A percentile compares a stretch with the other conserved stretches of the same genome.
These are phyloP conservation scores for Clonostachys sp. DNA, from an alignment of 2,329 filamentous ascomycete genomes.

Conservation along the genomic window DNA sequence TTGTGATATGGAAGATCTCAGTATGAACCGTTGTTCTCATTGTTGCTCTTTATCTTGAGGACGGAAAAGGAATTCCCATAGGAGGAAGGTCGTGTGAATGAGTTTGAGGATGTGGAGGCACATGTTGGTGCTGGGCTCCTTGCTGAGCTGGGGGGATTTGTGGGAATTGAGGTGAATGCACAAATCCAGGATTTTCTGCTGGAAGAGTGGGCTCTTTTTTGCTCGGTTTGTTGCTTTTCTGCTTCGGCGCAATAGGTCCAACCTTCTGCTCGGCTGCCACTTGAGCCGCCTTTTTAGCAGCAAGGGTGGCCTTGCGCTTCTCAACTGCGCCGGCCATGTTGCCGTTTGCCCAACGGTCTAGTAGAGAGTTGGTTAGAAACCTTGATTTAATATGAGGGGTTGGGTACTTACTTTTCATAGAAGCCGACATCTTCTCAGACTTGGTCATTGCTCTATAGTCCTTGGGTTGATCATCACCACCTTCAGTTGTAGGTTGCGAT, in stretches of 20 bases:
- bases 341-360: constrained; percentile 56
- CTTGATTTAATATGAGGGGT: not conserved
- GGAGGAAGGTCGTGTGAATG: not conserved
- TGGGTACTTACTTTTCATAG: constrained; percentile 53
- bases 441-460: constrained; percentile 60
- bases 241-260: constrained; percentile 29
- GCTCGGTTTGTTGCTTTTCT: constrained; percentile 20
- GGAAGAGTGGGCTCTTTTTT: constrained; percentile 21
- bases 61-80: too few species aligned
- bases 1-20: too few species aligned
- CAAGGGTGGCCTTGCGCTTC: constrained; percentile 55
- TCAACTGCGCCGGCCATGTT: constrained; percentile 57
- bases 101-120: not conserved
- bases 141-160: not conserved
- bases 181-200: constrained; percentile 2
- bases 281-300: constrained; percentile 50
- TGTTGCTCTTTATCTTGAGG: too few species aligned
- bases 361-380: constrained; percentile 4
- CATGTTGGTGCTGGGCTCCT: not conserved
- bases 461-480: constrained; percentile 35
- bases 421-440: constrained; percentile 62
- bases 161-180: constrained; percentile 9
- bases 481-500: constrained; percentile 14
- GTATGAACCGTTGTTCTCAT: too few species aligned
- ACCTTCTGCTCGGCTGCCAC: constrained; percentile 29